A percentile compares a stretch with the other conserved stretches of the same genome.
Conservation (phyloP, 345 rosid species). For the Anastatica hierochuntica region DNA sequence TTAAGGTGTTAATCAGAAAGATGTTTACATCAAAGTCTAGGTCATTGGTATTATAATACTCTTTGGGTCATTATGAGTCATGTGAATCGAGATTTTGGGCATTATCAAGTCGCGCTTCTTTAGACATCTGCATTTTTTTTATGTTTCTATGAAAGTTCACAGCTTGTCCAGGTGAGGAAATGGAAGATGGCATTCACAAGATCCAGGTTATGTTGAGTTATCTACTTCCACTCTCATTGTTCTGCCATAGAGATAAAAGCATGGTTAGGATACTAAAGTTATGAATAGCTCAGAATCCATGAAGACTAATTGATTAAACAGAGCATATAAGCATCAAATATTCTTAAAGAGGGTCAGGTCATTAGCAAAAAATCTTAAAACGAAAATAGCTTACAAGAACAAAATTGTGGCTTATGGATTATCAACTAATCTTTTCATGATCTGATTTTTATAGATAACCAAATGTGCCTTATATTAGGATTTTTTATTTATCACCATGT, state of each 20-base stretch:
- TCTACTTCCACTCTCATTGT: not conserved
- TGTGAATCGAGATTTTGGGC: too few relatives aligned
- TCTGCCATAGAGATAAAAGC: too few relatives aligned
- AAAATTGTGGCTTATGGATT: not conserved
- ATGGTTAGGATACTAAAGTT: too few relatives aligned
- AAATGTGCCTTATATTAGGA: not conserved
- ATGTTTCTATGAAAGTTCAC: not conserved
- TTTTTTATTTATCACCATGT: conserved; percentile 15
- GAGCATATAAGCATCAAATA: not conserved
- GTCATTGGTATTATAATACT: too few relatives aligned
- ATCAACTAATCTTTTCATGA: conserved; percentile 19
- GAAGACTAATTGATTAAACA: too few relatives aligned
- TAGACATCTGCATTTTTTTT: not conserved
- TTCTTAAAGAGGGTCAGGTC: not conserved
- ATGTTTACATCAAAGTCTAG: not conserved
- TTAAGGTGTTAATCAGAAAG: conserved; percentile 6
- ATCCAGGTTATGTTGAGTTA: not conserved
- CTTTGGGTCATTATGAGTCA: not conserved
- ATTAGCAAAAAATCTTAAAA: not conserved
- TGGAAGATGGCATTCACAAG: not conserved
- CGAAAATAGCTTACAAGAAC: too few relatives aligned
- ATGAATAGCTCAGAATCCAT: too few relatives aligned
- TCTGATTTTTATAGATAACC: conserved; percentile 9
- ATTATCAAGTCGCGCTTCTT: not conserved
- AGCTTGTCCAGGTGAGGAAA: not conserved